Conservation (phyloP, 176 grass and related monocot genomes). For the Aegilops sharonensis region DNA sequence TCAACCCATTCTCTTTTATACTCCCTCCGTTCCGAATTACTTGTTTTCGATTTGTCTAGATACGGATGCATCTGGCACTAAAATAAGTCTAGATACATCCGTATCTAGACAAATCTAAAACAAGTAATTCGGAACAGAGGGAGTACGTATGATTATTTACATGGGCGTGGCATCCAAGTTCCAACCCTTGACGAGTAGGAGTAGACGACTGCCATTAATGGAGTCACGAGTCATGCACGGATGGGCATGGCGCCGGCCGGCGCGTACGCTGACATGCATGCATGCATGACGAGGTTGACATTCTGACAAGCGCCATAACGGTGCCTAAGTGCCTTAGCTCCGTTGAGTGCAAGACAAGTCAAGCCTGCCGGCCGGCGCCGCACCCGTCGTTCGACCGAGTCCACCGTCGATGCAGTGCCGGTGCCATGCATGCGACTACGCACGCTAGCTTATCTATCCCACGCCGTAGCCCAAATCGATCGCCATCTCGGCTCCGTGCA, state of each 20-base stretch:
- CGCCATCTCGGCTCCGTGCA: conserved; percentile 9
- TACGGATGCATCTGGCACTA: no score
- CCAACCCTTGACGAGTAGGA: neutral
- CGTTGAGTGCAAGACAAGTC: neutral
- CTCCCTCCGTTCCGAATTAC: no score
- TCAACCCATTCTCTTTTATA: neutral
- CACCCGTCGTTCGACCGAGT: neutral
- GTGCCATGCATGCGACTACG: neutral
- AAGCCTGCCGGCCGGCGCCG: neutral
- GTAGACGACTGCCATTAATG: neutral
- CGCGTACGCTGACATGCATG: neutral
- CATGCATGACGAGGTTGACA: neutral
- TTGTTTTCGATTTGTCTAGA: no score
- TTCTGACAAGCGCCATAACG: neutral
- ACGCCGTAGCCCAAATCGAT: conserved; percentile 13
- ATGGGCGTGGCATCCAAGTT: neutral
- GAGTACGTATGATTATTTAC: neutral
- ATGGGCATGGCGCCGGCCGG: neutral
- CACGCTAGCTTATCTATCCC: neutral
- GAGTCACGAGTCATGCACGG: neutral
- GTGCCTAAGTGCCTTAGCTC: neutral
- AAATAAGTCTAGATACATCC: no score
- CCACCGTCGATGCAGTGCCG: neutral
- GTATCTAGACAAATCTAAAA: no score
- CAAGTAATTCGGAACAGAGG: no score